Conservation (phyloP, 495 filamentous ascomycete genomes). For the Bombardia bombarda region DNA sequence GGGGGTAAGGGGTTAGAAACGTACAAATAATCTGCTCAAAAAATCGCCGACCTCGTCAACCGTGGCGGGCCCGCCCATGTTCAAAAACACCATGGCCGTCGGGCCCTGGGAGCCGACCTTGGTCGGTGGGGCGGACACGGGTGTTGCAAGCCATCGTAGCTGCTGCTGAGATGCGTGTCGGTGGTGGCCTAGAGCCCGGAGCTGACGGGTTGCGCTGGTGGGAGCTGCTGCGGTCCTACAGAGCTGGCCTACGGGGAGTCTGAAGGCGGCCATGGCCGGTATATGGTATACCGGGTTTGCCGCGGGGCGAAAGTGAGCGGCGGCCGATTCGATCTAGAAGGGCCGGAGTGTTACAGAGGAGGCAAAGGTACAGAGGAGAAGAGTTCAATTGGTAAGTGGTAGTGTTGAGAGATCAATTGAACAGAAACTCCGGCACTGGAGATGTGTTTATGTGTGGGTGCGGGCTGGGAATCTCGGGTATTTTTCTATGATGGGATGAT, state of each 20-base stretch:
- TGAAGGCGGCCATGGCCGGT: constrained; percentile 48
- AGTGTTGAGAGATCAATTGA: too few species aligned
- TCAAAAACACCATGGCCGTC: constrained; percentile 98
- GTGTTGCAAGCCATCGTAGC: constrained; percentile 52
- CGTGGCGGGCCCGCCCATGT: constrained; percentile 96
- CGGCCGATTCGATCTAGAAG: too few species aligned
- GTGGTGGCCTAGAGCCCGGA: constrained; percentile 11
- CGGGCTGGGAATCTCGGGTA: too few species aligned
- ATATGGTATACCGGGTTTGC: too few species aligned
- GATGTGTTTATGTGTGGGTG: too few species aligned
- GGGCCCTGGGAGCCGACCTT: constrained; percentile 37
- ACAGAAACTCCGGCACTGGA: too few species aligned
- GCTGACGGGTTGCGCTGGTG: constrained; percentile 17
- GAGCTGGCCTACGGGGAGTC: constrained; percentile 35
- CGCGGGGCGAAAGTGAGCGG: too few species aligned
- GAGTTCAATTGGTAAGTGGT: too few species aligned
- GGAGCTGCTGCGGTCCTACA: constrained; percentile 31
- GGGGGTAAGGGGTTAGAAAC: constrained; percentile 12
- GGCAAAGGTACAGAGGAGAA: too few species aligned
- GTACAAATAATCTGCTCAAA: constrained; percentile 86
- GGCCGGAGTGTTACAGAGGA: too few species aligned
- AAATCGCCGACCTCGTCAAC: constrained; percentile 83
- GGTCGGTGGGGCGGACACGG: constrained; percentile 68
- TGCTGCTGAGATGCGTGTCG: constrained; percentile 22
- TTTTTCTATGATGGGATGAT: too few species aligned